phyloP scores from a whole-genome alignment of 2,329 filamentous ascomycete species.

The Tolypocladium inflatum region DNA sequence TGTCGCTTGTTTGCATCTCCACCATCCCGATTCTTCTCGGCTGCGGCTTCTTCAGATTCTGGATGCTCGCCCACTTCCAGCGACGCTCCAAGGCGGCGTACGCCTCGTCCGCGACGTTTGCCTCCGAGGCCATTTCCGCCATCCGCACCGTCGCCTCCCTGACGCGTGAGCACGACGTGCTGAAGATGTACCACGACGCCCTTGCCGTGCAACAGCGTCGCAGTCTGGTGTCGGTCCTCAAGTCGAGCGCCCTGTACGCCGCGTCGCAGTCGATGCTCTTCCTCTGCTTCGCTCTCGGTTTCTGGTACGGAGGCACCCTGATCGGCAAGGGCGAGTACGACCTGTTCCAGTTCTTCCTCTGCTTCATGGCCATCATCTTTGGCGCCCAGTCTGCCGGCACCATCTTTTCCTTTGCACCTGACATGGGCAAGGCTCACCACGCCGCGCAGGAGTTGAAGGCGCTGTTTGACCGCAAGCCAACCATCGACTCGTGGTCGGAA shows the following conservation, averaged over 20 bases:
- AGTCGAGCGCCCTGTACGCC: constrained; percentile 72
- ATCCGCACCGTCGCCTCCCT: constrained; percentile 90
- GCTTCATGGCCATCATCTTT: constrained; percentile 81
- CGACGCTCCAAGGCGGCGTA: constrained; percentile 72
- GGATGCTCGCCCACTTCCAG: constrained; percentile 71
- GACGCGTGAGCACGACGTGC: constrained; percentile 76
- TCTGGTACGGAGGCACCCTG: constrained; percentile 82
- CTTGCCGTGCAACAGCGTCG: constrained; percentile 57
- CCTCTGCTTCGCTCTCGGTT: constrained; percentile 75
- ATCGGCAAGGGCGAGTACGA: constrained; percentile 62
- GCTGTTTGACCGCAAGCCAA: constrained; percentile 73
- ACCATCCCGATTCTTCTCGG: constrained; percentile 68
- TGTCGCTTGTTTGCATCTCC: constrained; percentile 72
- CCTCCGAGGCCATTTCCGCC: constrained; percentile 86
- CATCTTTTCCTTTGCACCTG: constrained; percentile 81
- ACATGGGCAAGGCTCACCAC: constrained; percentile 87
- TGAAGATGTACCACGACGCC: constrained; percentile 57
- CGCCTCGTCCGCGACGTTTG: constrained; percentile 71
- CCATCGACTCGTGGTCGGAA: constrained; percentile 72
- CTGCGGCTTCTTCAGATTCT: constrained; percentile 85
- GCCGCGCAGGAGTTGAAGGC: constrained; percentile 72
- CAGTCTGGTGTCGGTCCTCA: constrained; percentile 64
- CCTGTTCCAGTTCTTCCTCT: constrained; percentile 86
- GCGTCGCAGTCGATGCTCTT: constrained; percentile 77
- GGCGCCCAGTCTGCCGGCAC: constrained; percentile 85